Percentiles rank a stretch among this genome's conserved stretches.
These are phyloP conservation scores for Priceomyces carsonii DNA, from an alignment of 805 yeast species.

Conservation along the genomic window DNA sequence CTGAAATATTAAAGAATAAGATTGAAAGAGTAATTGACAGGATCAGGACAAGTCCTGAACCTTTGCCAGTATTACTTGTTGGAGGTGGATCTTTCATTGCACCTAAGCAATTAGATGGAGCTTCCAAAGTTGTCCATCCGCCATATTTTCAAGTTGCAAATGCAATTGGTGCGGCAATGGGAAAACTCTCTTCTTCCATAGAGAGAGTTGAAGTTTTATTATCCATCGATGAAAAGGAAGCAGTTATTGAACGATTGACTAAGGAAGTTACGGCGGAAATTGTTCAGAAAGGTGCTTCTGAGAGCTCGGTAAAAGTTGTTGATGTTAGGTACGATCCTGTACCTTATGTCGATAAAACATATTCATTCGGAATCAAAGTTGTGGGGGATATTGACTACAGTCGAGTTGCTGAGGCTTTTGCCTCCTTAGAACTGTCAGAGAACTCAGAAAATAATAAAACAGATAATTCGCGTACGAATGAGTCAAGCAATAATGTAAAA, in stretches of 20 bases:
- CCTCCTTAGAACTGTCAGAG: too few species aligned
- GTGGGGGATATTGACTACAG: constrained; percentile 48
- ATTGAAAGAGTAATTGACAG: constrained; percentile 43
- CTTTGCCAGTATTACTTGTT: constrained; percentile 44
- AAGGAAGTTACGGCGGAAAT: constrained; percentile 16
- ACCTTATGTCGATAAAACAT: constrained; percentile 34
- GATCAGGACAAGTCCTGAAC: constrained; percentile 47
- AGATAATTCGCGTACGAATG: too few species aligned
- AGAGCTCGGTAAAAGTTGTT: constrained; percentile 21
- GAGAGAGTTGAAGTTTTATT: constrained; percentile 15
- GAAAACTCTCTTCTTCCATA: constrained; percentile 39
- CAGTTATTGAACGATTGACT: constrained; percentile 14
- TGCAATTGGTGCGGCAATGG: constrained; percentile 34
- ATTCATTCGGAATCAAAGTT: constrained; percentile 35
- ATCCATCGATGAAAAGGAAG: constrained; percentile 10
- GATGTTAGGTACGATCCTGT: constrained; percentile 26
- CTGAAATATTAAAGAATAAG: constrained; percentile 21
- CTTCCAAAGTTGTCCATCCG: constrained; percentile 43
- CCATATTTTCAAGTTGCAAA: constrained; percentile 46
- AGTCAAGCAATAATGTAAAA: too few species aligned
- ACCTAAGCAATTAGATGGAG: constrained; percentile 42
- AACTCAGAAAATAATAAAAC: too few species aligned
- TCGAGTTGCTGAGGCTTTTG: constrained; percentile 6
- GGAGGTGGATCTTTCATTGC: constrained; percentile 52
- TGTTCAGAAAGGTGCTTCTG: constrained; percentile 22